Evolutionary conservation across 208 protist species (phyloP), one percentile per base, ranked within the genome.

Genomic region (Crithidia expoeki): DNA sequence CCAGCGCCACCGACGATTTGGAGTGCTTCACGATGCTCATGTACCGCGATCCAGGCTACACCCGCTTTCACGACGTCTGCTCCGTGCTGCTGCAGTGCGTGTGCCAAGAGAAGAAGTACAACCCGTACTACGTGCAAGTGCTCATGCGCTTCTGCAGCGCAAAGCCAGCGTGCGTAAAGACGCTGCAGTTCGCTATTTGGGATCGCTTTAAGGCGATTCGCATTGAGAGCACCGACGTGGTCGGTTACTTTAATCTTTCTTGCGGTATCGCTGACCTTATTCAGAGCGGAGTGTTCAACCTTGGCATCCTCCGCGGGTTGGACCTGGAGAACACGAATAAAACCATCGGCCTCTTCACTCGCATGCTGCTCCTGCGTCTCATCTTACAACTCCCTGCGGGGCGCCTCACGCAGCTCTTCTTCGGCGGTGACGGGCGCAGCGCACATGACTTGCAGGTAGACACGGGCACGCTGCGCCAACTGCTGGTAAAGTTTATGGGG

Each of bases 1-100:
- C 76, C 9, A 75, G 64, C 55, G 76, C 90, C 25, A 74, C 83
- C 0, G 90, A 93, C 69, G 90, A 93, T 55, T 34, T 93, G 27
- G 90, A 95, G 76, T 88, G 81, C 74, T 95, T 92, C 62, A 84
- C 61, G 46, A 67, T 90, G 67, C 87, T 95, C 52, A 90, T 93
- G 83, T 76, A 90, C 55, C 84, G 87, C 23, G 87, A 93, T 63
- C 84, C 81, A 25, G 68, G 80, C 34, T 86, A 85, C 72, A 82
- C 66, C n/a, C 85, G 81, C 36, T 81, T 92, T 23, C 82, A 89
- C 69, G 88, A 93, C 52, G 76, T 83, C 21, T 81, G 81, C 62
- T 40, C 70, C 14, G 85, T 93, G 40, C 63, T 93, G 28, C 49
- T 95, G 30, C 90, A 95, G 76, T 92, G 85, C 66, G 76, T 69